These are phyloP conservation scores for Pisolithus sp. DNA, from an alignment of 768 basidiomycete species.

Conservation along the genomic window DNA sequence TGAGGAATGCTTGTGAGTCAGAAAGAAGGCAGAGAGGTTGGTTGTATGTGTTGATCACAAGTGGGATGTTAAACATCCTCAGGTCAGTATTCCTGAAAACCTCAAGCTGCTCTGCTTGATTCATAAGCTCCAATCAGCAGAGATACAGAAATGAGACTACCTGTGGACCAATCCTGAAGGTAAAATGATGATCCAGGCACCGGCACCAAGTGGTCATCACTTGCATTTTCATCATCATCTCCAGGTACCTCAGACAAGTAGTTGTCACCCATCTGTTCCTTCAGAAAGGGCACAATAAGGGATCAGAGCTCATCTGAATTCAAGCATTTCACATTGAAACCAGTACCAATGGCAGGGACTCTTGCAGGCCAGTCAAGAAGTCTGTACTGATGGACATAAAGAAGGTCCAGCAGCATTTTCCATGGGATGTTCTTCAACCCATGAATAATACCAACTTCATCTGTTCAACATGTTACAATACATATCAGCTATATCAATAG, in stretches of 20 bases:
- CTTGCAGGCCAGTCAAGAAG: too few relatives aligned
- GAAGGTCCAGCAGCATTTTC: background rate
- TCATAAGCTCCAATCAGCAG: background rate
- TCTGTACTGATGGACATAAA: too few relatives aligned
- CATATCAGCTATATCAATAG: background rate
- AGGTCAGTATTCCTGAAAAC: background rate
- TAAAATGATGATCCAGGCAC: background rate
- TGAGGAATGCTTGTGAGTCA: too few relatives aligned
- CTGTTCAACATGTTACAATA: background rate
- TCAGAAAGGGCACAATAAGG: too few relatives aligned
- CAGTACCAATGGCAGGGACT: too few relatives aligned
- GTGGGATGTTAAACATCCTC: background rate
- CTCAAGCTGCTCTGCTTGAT: background rate
- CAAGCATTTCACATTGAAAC: too few relatives aligned
- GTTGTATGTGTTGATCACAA: too few relatives aligned
- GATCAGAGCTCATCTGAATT: too few relatives aligned
- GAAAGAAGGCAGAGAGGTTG: too few relatives aligned
- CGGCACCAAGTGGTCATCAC: background rate
- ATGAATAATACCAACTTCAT: background rate
- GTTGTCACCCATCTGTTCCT: too few relatives aligned
- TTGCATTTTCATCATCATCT: background rate
- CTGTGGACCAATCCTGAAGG: background rate
- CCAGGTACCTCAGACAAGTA: too few relatives aligned
- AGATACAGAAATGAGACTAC: background rate
- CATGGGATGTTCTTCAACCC: background rate